Base-by-base conservation (phyloP, 495 filamentous ascomycete species). In the Podospora tetraspora region DNA sequence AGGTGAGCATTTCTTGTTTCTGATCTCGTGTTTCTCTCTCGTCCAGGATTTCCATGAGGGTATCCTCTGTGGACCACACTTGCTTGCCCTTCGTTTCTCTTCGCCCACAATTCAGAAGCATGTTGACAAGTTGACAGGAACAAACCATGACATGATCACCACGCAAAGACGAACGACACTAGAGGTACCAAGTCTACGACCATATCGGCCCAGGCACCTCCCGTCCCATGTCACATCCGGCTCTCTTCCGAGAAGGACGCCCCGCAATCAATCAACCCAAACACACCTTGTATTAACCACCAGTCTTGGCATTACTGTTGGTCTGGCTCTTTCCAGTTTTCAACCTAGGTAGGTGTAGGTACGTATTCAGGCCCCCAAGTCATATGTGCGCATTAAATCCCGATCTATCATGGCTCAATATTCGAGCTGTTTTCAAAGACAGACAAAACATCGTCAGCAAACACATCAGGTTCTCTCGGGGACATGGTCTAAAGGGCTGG, bases 231-330 rank as follows among this genome's bases (percentile, higher is more conserved):
- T 52, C 7, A 16, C 43, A 52, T 52, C 7, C 61, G 61, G 32
- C 61, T 32, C n/a, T 62, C n/a, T 21, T 32, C 27, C 61, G 61
- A 62, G 29, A 19, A 64, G 19, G 21, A 21, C 32, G 22, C 64
- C 56, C 43, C 64, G 24, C 56, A 66, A 59, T 66, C 56, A 66
- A 59, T 66, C 13, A 59, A 59, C 52, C 30, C 2, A 21, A 32
- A 12, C 24, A 63, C 34, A 65, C 43, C 25, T 65, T 65, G 58
- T 66, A 66, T 66, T 66, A 59, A 66, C 64, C 64, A 25, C 64
- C 1, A 3, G 19, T 59, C 64, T 66, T 66, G 64, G 64, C 64
- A 16, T 32, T 13, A 7, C 13, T 66, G 19, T 52, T 52, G 43
- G 43, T 52, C 43, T 8, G n/a, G 16, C 34, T 1, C 3, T 37